phyloP scores from a whole-genome alignment of 192 early-diverging fungal genomes.

The Backusella tuberculispora region DNA sequence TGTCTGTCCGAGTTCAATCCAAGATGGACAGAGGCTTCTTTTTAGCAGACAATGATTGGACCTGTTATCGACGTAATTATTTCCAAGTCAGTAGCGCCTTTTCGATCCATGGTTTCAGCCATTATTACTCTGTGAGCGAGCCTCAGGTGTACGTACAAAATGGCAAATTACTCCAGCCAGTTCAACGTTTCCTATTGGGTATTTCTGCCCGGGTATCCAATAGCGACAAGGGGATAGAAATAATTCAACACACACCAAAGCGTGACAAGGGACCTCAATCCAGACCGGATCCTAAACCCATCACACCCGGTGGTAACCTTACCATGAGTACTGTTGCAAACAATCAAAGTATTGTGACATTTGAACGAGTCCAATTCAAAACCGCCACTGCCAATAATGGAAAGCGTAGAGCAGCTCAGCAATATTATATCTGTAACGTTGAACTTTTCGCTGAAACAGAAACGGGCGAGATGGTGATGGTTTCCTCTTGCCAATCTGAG shows the following conservation, averaged over 20 bases:
- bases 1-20: constrained; percentile 56
- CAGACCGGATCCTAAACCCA: constrained; percentile 51
- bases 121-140: constrained; percentile 3
- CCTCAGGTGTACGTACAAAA: constrained; percentile 24
- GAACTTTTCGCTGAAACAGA: constrained; percentile 72
- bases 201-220: constrained; percentile 63
- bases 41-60: constrained; percentile 75
- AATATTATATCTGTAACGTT: constrained; percentile 79
- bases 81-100: constrained; percentile 72
- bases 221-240: constrained; percentile 61
- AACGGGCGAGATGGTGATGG: constrained; percentile 47
- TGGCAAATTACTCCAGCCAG: constrained; percentile 51
- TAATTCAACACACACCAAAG: constrained; percentile 80
- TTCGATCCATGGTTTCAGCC: constrained; percentile 34
- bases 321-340: constrained; percentile 32
- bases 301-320: constrained; percentile 48
- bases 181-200: constrained; percentile 66
- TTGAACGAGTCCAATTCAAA: constrained; percentile 94
- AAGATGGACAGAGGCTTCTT: constrained; percentile 85
- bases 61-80: constrained; percentile 89
- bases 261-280: constrained; percentile 85
- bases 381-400: constrained; percentile 92
- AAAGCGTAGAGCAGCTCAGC: constrained; percentile 87
- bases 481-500: constrained; percentile 69
- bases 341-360: constrained; percentile 63